Percentiles rank a stretch among this genome's conserved stretches.
Conservation (phyloP, 1,284 basidiomycete species). For the Leccinum pachyderme region DNA sequence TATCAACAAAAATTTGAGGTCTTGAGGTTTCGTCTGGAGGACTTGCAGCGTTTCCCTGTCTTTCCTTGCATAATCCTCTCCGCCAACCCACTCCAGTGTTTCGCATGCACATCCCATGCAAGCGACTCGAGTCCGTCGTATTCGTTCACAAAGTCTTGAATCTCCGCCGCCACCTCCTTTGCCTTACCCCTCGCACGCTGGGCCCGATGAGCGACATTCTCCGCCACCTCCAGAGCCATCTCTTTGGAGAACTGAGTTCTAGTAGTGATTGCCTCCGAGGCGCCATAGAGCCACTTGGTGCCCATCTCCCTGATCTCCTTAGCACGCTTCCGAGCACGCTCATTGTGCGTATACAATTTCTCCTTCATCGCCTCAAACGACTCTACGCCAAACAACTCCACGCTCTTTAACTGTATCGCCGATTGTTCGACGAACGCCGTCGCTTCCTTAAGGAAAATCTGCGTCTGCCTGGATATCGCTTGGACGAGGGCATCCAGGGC, state of each 20-base stretch:
- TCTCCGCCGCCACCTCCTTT: constrained; percentile 32
- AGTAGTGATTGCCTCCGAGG: constrained; percentile 40
- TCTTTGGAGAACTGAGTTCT: constrained; percentile 45
- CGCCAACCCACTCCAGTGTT: constrained; percentile 26
- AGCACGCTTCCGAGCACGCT: constrained; percentile 55
- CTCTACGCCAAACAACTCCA: constrained; percentile 20
- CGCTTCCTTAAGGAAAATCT: constrained; percentile 40
- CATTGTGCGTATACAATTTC: constrained; percentile 49
- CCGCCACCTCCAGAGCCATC: constrained; percentile 40
- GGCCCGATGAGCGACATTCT: constrained; percentile 34
- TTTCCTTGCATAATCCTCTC: constrained; percentile 7
- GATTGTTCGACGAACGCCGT: constrained; percentile 46
- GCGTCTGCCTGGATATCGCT: constrained; percentile 44
- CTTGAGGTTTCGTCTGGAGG: constrained; percentile 13
- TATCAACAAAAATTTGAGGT: constrained; percentile 15
- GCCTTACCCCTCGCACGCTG: constrained; percentile 52
- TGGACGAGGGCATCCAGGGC: constrained; percentile 59
- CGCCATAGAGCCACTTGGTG: constrained; percentile 39
- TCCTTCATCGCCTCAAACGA: constrained; percentile 35
- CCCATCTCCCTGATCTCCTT: constrained; percentile 51
- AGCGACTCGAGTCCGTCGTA: constrained; percentile 17
- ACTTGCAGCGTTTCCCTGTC: constrained; percentile 16
- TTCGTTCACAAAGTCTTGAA: constrained; percentile 28
- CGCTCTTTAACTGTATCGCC: constrained; percentile 35
- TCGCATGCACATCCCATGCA: constrained; percentile 17